phyloP scores from a whole-genome alignment of 1,139 yeast genomes.

The Pichia sp. region DNA sequence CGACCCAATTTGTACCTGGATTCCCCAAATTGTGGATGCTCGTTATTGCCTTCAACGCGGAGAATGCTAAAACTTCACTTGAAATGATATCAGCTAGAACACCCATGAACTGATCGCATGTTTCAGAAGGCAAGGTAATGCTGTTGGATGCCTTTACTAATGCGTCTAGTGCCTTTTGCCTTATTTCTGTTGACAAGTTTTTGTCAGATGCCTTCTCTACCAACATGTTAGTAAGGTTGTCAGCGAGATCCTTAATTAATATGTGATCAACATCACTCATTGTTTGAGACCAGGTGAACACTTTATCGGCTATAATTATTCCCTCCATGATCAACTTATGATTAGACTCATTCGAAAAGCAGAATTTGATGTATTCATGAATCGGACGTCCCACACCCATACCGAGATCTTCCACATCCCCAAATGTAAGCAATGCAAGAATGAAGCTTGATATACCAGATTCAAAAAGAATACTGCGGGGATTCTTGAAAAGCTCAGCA shows the following conservation, averaged over 20 bases:
- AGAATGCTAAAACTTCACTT: conserved; percentile 8
- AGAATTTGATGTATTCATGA: conserved; percentile 34
- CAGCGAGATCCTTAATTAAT: conserved; percentile 6
- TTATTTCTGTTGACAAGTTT: conserved; percentile 42
- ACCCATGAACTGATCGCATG: conserved; percentile 8
- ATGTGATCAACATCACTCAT: too few species aligned
- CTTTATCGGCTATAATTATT: too few species aligned
- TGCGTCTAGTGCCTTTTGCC: conserved; percentile 38
- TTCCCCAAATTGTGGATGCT: too few species aligned
- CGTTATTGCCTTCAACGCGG: too few species aligned
- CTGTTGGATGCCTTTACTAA: conserved; percentile 28
- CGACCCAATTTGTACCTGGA: conserved; percentile 15
- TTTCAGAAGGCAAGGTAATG: conserved; percentile 13
- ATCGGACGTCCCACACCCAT: conserved; percentile 26
- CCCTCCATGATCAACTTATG: conserved; percentile 49
- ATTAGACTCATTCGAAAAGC: conserved; percentile 34
- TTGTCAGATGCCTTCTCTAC: conserved; percentile 34
- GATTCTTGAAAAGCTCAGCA: conserved; percentile 12
- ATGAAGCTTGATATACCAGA: conserved; percentile 29
- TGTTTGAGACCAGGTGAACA: too few species aligned
- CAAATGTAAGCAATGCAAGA: conserved; percentile 24
- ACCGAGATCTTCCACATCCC: conserved; percentile 26
- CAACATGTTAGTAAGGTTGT: conserved; percentile 16
- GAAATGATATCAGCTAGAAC: conserved; percentile 14
- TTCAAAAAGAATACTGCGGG: conserved; percentile 15